Evolutionary conservation across 208 protist species (phyloP).

Genomic region (Leptomonas seymouri): DNA sequence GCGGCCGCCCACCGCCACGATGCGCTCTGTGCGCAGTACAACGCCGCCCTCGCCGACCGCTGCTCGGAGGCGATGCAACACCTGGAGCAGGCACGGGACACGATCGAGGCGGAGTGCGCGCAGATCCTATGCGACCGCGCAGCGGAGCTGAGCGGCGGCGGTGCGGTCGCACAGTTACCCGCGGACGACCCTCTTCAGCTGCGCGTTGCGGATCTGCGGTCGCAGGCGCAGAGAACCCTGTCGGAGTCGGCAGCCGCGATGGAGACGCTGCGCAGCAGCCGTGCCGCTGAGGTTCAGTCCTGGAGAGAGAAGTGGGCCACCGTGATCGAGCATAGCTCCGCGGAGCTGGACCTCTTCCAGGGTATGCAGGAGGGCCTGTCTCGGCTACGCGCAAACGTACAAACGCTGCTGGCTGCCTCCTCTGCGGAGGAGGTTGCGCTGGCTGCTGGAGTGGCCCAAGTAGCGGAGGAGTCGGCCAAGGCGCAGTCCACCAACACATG

Average conservation of each 20-base stretch:
- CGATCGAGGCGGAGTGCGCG: slow-evolving; percentile 33
- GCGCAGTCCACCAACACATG: slow-evolving; percentile 16
- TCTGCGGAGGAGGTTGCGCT: slow-evolving; percentile 56
- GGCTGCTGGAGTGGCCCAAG: slow-evolving; percentile 21
- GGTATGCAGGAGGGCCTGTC: slow-evolving; percentile 64
- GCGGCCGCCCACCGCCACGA: slow-evolving; percentile 55
- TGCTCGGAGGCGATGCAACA: slow-evolving; percentile 31
- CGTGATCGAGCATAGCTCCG: slow-evolving; percentile 53
- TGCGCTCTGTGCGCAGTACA: slow-evolving; percentile 44
- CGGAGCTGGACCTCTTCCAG: slow-evolving; percentile 64
- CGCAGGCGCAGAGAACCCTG: slow-evolving; percentile 25
- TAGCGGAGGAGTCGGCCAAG: slow-evolving; percentile 30
- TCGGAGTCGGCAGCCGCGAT: slow-evolving; percentile 24
- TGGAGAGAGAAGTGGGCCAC: slow-evolving; percentile 39
- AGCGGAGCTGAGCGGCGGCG: slow-evolving; percentile 26
- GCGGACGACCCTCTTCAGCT: slow-evolving; percentile 29
- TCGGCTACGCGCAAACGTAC: slow-evolving; percentile 70
- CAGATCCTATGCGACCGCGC: slow-evolving; percentile 32
- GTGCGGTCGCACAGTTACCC: slow-evolving; percentile 6
- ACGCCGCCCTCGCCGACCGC: slow-evolving; percentile 44
- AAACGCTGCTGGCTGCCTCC: slow-evolving; percentile 57
- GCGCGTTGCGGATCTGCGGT: slow-evolving; percentile 23
- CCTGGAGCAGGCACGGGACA: slow-evolving; percentile 21
- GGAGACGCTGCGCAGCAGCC: slow-evolving; percentile 39
- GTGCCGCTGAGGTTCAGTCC: slow-evolving; percentile 41